Conservation (phyloP, 139 green algal genomes). For the Chlamydomonas sphaeroides region DNA sequence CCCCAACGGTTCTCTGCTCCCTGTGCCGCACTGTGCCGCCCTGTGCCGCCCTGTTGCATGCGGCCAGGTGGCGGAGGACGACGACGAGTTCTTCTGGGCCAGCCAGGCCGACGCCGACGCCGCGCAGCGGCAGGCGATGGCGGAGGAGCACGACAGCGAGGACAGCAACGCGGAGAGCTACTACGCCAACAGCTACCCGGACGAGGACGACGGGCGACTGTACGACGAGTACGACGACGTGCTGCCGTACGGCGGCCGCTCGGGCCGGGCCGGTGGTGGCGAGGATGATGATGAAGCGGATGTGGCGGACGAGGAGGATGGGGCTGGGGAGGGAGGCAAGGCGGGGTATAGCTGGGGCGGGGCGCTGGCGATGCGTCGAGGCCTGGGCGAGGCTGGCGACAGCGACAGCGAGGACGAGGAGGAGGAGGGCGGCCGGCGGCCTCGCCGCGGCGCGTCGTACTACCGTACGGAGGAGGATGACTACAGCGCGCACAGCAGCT, state of each 20-base stretch:
- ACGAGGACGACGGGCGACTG: constrained; percentile 22
- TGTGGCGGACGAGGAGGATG: neutral
- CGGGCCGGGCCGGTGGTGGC: too few relatives aligned
- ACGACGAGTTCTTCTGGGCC: constrained; percentile 37
- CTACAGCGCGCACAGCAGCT: constrained; percentile 45
- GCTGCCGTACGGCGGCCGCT: too few relatives aligned
- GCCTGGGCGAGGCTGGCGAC: neutral
- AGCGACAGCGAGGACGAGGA: neutral
- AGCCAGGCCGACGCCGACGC: neutral
- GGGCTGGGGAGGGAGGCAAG: neutral
- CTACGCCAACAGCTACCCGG: constrained; percentile 51
- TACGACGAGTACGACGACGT: neutral
- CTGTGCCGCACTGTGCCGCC: too few relatives aligned
- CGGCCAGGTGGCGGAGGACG: constrained; percentile 35
- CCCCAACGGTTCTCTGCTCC: too few relatives aligned
- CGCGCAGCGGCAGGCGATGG: neutral
- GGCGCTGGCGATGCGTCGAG: neutral
- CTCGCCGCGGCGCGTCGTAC: neutral
- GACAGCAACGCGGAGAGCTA: constrained; percentile 58
- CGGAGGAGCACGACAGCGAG: constrained; percentile 51
- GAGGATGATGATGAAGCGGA: neutral
- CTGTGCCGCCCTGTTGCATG: too few relatives aligned
- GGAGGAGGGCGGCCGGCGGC: neutral
- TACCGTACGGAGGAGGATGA: constrained; percentile 37
- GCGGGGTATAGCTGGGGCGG: neutral